These are phyloP conservation scores for Geotrichum citri-aurantii DNA, from an alignment of 1,139 yeast species.

Conservation along the genomic window DNA sequence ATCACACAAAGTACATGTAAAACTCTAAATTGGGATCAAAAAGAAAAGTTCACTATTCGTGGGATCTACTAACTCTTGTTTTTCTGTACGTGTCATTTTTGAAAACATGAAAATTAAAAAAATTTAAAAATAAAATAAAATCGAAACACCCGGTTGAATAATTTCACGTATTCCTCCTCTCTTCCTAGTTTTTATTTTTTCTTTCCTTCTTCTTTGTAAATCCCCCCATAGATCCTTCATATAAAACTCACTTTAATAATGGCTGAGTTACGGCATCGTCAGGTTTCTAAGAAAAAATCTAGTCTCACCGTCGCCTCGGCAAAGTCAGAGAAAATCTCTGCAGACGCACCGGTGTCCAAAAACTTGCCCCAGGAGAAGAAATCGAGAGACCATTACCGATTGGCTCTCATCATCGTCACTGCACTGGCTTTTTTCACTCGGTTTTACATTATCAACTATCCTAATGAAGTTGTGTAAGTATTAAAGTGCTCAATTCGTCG, in stretches of 20 bases:
- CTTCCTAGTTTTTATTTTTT: neutral
- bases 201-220: conserved; percentile 1
- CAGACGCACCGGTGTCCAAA: neutral
- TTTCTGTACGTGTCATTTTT: conserved; percentile 16
- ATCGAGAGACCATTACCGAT: conserved; percentile 6
- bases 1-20: too few species aligned
- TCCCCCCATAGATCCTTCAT: neutral
- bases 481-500: neutral
- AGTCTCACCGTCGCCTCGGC: neutral
- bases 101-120: too few species aligned
- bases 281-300: conserved; percentile 17
- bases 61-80: neutral
- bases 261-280: conserved; percentile 20
- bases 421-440: conserved; percentile 63
- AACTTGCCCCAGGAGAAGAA: neutral
- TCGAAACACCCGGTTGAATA: neutral
- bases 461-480: conserved; percentile 66
- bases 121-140: neutral
- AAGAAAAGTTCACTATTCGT: neutral
- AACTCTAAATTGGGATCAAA: neutral
- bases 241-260: neutral
- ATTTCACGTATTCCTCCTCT: neutral
- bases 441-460: conserved; percentile 64
- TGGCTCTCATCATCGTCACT: conserved; percentile 44
- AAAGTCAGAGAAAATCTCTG: conserved; percentile 12